Evolutionary conservation across 805 yeast genomes (phyloP).

Genomic region (Pichia rugopelliculosa): DNA sequence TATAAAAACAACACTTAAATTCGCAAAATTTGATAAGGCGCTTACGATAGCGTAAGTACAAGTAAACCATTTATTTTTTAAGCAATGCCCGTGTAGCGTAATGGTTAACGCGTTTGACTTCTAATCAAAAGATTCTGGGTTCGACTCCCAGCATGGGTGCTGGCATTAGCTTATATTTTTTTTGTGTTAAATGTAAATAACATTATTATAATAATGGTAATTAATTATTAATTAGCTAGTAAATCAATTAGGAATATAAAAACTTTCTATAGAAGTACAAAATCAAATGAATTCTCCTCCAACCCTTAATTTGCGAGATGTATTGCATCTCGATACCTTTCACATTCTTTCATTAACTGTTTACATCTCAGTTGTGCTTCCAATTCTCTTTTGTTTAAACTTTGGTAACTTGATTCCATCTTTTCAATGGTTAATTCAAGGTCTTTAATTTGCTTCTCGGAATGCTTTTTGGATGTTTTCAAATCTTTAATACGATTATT

Average conservation of each 20-base stretch:
- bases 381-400: conserved; percentile 38
- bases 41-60: too few species aligned
- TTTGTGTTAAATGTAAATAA: background rate
- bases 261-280: background rate
- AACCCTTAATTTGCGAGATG: too few species aligned
- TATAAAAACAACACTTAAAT: too few species aligned
- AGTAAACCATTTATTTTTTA: background rate
- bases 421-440: conserved; percentile 44
- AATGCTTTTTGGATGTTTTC: conserved; percentile 39
- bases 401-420: conserved; percentile 36
- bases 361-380: conserved; percentile 36
- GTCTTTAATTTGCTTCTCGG: conserved; percentile 52
- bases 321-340: conserved; percentile 40
- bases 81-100: conserved; percentile 49
- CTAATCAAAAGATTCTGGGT: conserved; percentile 61
- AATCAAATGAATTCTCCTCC: too few species aligned
- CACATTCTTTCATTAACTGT: conserved; percentile 49
- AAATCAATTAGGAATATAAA: too few species aligned
- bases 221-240: too few species aligned
- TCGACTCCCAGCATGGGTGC: conserved; percentile 48
- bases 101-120: conserved; percentile 63
- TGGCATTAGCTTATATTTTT: conserved; percentile 12
- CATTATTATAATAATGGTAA: background rate
- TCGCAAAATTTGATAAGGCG: too few species aligned
- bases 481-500: conserved; percentile 47